Conservation (phyloP, 352 stramenopile genomes). For the Pythium guiyangense region DNA sequence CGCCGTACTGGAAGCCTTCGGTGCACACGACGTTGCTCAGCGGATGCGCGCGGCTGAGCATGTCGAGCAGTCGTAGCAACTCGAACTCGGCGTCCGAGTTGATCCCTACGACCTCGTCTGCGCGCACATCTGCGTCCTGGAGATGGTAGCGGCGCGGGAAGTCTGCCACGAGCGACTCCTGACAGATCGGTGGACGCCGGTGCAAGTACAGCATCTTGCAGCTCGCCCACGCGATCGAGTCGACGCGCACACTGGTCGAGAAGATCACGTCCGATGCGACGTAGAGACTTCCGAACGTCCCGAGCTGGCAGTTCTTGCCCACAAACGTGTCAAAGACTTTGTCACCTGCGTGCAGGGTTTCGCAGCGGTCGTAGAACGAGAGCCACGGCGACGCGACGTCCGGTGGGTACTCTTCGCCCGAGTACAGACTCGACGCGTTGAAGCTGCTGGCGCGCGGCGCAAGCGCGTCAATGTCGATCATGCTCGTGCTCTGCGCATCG, state of each 20-base stretch:
- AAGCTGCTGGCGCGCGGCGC: slow-evolving; percentile 1
- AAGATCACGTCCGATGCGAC: slow-evolving; percentile 31
- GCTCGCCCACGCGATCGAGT: slow-evolving; percentile 47
- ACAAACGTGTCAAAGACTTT: slow-evolving; percentile 10
- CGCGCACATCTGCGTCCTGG: slow-evolving; percentile 15
- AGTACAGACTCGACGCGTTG: slow-evolving; percentile 13
- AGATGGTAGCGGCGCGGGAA: slow-evolving; percentile 44
- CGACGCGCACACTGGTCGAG: slow-evolving; percentile 30
- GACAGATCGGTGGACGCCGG: slow-evolving; percentile 43
- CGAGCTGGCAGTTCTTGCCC: slow-evolving; percentile 21
- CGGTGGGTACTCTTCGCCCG: slow-evolving; percentile 14
- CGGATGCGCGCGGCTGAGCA: slow-evolving; percentile 45
- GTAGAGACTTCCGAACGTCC: slow-evolving; percentile 9
- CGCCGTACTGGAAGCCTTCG: slow-evolving; percentile 36
- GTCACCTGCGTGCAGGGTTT: slow-evolving; percentile 18
- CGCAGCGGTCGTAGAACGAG: slow-evolving; percentile 26
- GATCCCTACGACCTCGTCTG: slow-evolving; percentile 22
- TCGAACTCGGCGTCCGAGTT: slow-evolving; percentile 50
- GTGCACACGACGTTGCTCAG: slow-evolving; percentile 30
- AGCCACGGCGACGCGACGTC: slow-evolving; percentile 15
- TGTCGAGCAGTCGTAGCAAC: slow-evolving; percentile 33
- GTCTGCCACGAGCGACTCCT: slow-evolving; percentile 47
- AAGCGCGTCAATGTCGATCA: slow-evolving; percentile 10
- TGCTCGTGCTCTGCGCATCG: slow-evolving; percentile 8
- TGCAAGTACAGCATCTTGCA: slow-evolving; percentile 54